phyloP scores from a whole-genome alignment of 371 early-diverging fungal genomes.

The Mortierella sp. region DNA sequence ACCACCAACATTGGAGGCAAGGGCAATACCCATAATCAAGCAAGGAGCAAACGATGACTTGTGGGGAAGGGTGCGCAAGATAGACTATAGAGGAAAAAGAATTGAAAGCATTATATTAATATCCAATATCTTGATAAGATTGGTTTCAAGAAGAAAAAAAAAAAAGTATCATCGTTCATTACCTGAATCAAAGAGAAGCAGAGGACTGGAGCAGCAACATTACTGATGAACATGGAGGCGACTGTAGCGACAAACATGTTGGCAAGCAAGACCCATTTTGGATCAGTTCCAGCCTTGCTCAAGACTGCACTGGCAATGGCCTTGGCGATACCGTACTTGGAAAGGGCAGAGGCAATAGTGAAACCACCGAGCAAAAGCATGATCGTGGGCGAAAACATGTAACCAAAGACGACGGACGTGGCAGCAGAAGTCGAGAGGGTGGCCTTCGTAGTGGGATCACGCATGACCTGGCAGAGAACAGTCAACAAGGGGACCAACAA shows the following conservation, averaged over 20 bases:
- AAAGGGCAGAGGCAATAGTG: constrained; percentile 83
- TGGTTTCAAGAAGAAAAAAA: neutral
- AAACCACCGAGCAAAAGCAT: constrained; percentile 89
- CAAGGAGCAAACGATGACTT: constrained; percentile 75
- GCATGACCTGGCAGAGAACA: constrained; percentile 86
- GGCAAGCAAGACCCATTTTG: constrained; percentile 75
- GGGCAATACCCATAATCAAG: constrained; percentile 85
- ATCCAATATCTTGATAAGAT: neutral
- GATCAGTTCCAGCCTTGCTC: constrained; percentile 76
- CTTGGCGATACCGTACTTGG: constrained; percentile 82
- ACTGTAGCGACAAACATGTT: constrained; percentile 84
- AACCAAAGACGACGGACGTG: constrained; percentile 79
- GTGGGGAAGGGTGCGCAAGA: constrained; percentile 79
- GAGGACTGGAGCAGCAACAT: constrained; percentile 90
- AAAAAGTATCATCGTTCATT: neutral
- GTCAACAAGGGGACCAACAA: constrained; percentile 89
- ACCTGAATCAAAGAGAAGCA: constrained; percentile 82
- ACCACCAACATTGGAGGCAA: constrained; percentile 89
- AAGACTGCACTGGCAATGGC: constrained; percentile 75
- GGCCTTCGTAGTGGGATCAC: constrained; percentile 54
- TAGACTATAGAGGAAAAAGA: constrained; percentile 62
- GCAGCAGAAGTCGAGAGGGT: constrained; percentile 68
- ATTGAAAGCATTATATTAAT: neutral
- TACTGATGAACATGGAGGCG: constrained; percentile 84
- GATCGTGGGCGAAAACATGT: constrained; percentile 89